phyloP scores from a whole-genome alignment of 2,329 filamentous ascomycete genomes.

The Metarhizium sp. region DNA sequence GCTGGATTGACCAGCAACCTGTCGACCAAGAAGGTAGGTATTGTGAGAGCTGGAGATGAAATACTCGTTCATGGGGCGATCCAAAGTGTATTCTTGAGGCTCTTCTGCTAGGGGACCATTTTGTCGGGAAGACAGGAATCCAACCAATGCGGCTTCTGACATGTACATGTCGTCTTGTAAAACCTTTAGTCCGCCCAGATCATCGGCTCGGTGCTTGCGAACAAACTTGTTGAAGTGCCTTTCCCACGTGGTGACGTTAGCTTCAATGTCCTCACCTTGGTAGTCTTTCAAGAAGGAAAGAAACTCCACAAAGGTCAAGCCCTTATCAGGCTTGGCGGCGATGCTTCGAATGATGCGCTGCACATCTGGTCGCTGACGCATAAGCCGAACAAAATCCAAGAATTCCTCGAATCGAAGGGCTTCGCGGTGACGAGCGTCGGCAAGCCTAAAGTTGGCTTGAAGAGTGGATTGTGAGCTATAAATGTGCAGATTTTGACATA shows the following conservation, averaged over 20 bases:
- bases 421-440: slow-evolving; percentile 55
- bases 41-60: slow-evolving; percentile 99
- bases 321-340: slow-evolving; percentile 47
- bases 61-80: slow-evolving; percentile 89
- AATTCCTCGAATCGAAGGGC: slow-evolving; percentile 74
- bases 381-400: slow-evolving; percentile 67
- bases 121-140: slow-evolving; percentile 64
- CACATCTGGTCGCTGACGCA: slow-evolving; percentile 80
- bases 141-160: slow-evolving; percentile 69
- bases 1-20: slow-evolving; percentile 83
- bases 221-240: slow-evolving; percentile 62
- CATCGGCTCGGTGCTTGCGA: slow-evolving; percentile 44
- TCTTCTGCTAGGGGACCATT: slow-evolving; percentile 59
- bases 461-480: slow-evolving; percentile 73
- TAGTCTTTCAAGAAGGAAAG: slow-evolving; percentile 61
- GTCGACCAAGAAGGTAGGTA: slow-evolving; percentile 86
- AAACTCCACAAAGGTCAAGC: slow-evolving; percentile 67
- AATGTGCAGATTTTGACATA: slow-evolving; percentile 87
- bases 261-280: slow-evolving; percentile 68
- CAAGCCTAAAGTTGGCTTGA: slow-evolving; percentile 62
- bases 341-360: slow-evolving; percentile 59
- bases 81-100: slow-evolving; percentile 54
- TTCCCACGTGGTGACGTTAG: slow-evolving; percentile 58
- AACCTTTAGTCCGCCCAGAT: slow-evolving; percentile 31
- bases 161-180: slow-evolving; percentile 46